Conservation (phyloP, 2,329 filamentous ascomycete species). For the Simplicillium sp. region DNA sequence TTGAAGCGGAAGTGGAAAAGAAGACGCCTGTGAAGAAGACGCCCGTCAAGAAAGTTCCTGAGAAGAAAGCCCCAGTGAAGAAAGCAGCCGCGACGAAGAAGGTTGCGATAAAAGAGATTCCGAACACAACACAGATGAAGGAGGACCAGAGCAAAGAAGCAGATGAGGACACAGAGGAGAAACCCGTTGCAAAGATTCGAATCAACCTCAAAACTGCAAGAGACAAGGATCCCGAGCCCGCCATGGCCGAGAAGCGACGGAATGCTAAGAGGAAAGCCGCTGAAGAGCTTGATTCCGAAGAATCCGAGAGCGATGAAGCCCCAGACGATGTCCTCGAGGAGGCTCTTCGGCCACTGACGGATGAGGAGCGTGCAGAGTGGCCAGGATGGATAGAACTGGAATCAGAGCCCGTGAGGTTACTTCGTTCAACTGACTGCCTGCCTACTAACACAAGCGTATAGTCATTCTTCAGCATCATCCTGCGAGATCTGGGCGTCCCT, state of each 20-base stretch:
- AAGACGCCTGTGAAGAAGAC: no score
- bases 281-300: no score
- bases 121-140: no score
- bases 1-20: no score
- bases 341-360: slow-evolving; percentile 35
- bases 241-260: slow-evolving; percentile 11
- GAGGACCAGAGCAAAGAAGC: no score
- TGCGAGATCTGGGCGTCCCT: slow-evolving; percentile 67
- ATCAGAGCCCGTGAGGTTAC: slow-evolving; percentile 65
- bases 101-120: no score
- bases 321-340: slow-evolving; percentile 33
- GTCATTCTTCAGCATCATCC: slow-evolving; percentile 79
- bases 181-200: no score
- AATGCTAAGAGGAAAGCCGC: slow-evolving; percentile 36
- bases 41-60: no score
- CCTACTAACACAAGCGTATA: slow-evolving; percentile 21
- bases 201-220: no score
- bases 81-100: no score
- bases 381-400: slow-evolving; percentile 76
- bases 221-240: neutral
- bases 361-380: slow-evolving; percentile 51
- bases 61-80: no score
- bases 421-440: neutral
- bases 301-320: slow-evolving; percentile 15
- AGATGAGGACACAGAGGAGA: no score